Conservation (phyloP, 2,329 filamentous ascomycete genomes). For the Zasmidium angulare region DNA sequence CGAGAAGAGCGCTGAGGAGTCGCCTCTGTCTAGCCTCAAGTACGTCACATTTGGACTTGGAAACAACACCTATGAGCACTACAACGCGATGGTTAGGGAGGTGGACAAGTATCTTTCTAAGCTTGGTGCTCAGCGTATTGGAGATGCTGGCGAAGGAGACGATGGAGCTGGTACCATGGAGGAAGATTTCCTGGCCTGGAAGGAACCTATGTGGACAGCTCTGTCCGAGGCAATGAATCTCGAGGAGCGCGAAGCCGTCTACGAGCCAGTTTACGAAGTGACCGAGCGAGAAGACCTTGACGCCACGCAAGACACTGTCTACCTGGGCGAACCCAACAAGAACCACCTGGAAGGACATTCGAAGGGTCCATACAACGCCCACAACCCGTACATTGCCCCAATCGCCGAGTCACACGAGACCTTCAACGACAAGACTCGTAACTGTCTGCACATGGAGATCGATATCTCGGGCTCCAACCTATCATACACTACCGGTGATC, state of each 20-base stretch:
- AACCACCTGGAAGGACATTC: slow-evolving; percentile 83
- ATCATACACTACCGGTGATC: slow-evolving; percentile 92
- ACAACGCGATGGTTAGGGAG: slow-evolving; percentile 96
- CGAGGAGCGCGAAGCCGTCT: slow-evolving; percentile 93
- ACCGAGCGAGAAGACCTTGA: slow-evolving; percentile 66
- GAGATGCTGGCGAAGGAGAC: slow-evolving; percentile 88
- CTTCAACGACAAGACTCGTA: slow-evolving; percentile 84
- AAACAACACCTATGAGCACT: slow-evolving; percentile 99
- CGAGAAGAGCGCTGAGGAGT: slow-evolving; percentile 64
- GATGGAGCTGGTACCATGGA: slow-evolving; percentile 99
- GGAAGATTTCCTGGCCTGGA: slow-evolving; percentile 98
- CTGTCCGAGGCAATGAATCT: slow-evolving; percentile 80
- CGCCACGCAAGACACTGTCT: slow-evolving; percentile 76
- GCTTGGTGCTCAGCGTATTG: slow-evolving; percentile 80
- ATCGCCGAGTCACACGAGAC: slow-evolving; percentile 88
- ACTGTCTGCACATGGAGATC: slow-evolving; percentile 95
- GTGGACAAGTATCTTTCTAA: slow-evolving; percentile 79
- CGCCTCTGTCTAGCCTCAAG: slow-evolving; percentile 77
- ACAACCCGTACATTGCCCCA: slow-evolving; percentile 84
- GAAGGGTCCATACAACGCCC: slow-evolving; percentile 90
- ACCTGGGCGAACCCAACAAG: slow-evolving; percentile 79
- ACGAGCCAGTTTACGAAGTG: slow-evolving; percentile 88
- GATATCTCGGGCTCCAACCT: slow-evolving; percentile 87
- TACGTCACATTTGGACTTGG: slow-evolving; percentile 95
- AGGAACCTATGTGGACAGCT: slow-evolving; percentile 96